phyloP scores from a whole-genome alignment of 1,284 basidiomycete species.

The Cerioporus squamosus region DNA sequence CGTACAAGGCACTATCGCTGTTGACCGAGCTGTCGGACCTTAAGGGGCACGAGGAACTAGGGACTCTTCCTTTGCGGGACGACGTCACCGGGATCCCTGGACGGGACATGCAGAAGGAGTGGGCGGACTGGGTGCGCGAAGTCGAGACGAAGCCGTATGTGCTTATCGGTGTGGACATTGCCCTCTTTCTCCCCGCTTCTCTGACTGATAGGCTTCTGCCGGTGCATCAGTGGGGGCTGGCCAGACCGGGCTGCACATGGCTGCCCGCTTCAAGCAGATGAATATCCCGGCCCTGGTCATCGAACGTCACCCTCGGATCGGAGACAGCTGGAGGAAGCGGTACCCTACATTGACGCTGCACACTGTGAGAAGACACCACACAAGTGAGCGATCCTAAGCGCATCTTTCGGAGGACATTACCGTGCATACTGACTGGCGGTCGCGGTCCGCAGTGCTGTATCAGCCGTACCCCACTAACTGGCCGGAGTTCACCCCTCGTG shows the following conservation, averaged over 20 bases:
- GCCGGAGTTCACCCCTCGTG: conserved; percentile 34
- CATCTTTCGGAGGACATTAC: not conserved
- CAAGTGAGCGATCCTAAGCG: conserved; percentile 31
- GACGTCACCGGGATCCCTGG: conserved; percentile 18
- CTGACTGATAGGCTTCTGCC: not conserved
- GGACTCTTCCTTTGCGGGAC: conserved; percentile 15
- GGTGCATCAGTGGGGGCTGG: conserved; percentile 38
- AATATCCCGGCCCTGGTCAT: conserved; percentile 52
- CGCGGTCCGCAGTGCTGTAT: conserved; percentile 40
- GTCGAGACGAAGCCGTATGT: conserved; percentile 33
- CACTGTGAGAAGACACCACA: conserved; percentile 42
- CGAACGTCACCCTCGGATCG: conserved; percentile 50
- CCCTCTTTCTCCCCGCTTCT: conserved; percentile 16
- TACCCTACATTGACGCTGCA: conserved; percentile 57
- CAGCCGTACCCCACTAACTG: conserved; percentile 36
- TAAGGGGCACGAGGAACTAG: conserved; percentile 36
- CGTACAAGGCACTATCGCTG: conserved; percentile 30
- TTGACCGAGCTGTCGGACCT: conserved; percentile 35
- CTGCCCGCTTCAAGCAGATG: conserved; percentile 58
- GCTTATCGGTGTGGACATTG: conserved; percentile 20
- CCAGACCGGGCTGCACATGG: conserved; percentile 55
- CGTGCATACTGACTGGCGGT: not conserved
- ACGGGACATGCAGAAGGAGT: conserved; percentile 23
- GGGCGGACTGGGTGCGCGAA: conserved; percentile 18
- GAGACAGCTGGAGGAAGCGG: conserved; percentile 58